These are phyloP conservation scores for Cylindrodendrum hubeiense DNA, from an alignment of 2,329 filamentous ascomycete species.

Conservation along the genomic window DNA sequence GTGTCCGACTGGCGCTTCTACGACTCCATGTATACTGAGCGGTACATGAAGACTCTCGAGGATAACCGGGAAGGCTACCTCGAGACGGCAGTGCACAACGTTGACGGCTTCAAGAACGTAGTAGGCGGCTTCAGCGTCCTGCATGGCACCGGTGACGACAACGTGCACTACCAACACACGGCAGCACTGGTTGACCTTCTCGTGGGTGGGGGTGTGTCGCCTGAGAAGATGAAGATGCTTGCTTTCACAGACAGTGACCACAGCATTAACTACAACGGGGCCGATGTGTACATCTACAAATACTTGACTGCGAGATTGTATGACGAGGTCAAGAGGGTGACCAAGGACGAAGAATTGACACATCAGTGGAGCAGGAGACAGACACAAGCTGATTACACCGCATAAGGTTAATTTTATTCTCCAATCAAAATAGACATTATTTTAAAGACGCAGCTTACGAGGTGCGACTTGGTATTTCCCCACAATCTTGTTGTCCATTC, in stretches of 20 bases:
- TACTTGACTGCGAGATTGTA: constrained; percentile 71
- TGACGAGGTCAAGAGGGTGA: constrained; percentile 69
- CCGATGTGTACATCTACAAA: constrained; percentile 69
- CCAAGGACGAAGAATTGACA: constrained; percentile 46
- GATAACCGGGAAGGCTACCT: constrained; percentile 72
- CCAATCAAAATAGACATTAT: background rate
- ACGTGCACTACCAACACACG: constrained; percentile 78
- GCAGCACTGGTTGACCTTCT: constrained; percentile 73
- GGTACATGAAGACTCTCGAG: constrained; percentile 75
- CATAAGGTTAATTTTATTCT: background rate
- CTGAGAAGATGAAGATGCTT: constrained; percentile 72
- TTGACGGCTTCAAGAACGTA: constrained; percentile 72
- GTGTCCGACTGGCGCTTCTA: constrained; percentile 79
- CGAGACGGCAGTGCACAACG: constrained; percentile 68
- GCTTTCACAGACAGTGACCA: constrained; percentile 77
- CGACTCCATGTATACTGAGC: constrained; percentile 78
- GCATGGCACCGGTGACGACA: constrained; percentile 78
- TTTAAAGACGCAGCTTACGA: background rate
- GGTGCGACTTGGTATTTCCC: too few species aligned
- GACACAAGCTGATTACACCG: background rate
- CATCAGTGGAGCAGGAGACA: constrained; percentile 53
- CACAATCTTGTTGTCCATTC: too few species aligned
- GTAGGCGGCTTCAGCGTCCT: constrained; percentile 71
- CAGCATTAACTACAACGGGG: constrained; percentile 69
- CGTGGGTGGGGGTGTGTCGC: constrained; percentile 68